Conservation (phyloP, 768 basidiomycete species). For the Xerocomellus amylosporus region DNA sequence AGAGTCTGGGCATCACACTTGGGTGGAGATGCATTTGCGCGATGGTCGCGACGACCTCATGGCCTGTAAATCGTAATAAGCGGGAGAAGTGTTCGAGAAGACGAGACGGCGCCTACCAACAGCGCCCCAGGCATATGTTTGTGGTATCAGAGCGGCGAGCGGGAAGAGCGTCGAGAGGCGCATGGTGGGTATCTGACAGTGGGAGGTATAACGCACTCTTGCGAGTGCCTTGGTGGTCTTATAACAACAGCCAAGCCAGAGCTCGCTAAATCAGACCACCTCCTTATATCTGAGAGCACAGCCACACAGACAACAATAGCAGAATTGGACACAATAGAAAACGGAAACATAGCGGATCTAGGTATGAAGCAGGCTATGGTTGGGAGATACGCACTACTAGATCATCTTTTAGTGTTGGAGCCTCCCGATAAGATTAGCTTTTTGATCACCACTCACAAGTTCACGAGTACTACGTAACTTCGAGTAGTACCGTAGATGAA, state of each 20-base stretch:
- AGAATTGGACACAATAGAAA: neutral
- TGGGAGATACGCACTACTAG: too few species aligned
- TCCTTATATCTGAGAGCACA: neutral
- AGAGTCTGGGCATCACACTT: conserved; percentile 60
- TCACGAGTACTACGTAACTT: too few species aligned
- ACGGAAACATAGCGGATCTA: too few species aligned
- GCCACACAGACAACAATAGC: conserved; percentile 4
- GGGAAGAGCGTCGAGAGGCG: conserved; percentile 12
- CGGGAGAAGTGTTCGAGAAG: neutral
- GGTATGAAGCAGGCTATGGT: too few species aligned
- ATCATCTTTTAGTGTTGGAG: too few species aligned
- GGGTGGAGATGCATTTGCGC: conserved; percentile 91
- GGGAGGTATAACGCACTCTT: conserved; percentile 1
- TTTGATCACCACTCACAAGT: too few species aligned
- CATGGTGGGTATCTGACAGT: conserved; percentile 21
- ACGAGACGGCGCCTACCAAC: conserved; percentile 29
- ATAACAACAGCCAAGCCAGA: conserved; percentile 2
- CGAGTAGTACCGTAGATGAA: too few species aligned
- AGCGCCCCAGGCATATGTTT: conserved; percentile 39
- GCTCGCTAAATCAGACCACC: conserved; percentile 8
- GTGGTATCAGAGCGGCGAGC: conserved; percentile 25
- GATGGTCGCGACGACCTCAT: conserved; percentile 91
- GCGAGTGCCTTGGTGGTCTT: neutral
- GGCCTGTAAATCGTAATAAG: conserved; percentile 46
- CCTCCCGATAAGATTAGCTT: too few species aligned